phyloP scores from a whole-genome alignment of 2,329 filamentous ascomycete genomes.

The Colletotrichum orchidophilum region DNA sequence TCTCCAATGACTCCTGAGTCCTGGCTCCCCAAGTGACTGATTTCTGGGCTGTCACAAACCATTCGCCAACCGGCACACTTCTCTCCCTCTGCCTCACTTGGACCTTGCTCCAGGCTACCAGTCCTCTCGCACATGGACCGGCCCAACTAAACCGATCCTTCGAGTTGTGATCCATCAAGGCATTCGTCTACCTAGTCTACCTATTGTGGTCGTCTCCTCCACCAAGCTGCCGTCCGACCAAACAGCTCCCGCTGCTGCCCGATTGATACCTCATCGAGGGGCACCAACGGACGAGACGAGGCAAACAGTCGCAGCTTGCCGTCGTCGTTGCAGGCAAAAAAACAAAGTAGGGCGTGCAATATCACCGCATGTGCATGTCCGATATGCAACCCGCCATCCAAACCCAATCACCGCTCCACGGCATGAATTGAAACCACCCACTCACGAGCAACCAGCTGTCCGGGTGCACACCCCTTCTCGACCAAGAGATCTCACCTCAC shows the following conservation, averaged over 20 bases:
- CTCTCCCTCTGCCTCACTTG: background rate
- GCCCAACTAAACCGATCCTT: background rate
- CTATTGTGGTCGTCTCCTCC: background rate
- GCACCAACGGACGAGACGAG: background rate
- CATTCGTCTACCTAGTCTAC: background rate
- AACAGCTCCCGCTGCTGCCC: slow-evolving; percentile 32
- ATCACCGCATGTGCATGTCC: slow-evolving; percentile 32
- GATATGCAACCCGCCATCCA: slow-evolving; percentile 27
- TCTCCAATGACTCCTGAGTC: slow-evolving; percentile 17
- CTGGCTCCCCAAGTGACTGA: background rate
- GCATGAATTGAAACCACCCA: slow-evolving; percentile 31
- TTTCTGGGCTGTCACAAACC: background rate
- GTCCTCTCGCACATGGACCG: background rate
- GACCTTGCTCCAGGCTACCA: background rate
- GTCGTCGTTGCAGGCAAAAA: slow-evolving; percentile 3
- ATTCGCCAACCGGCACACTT: background rate
- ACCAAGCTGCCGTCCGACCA: slow-evolving; percentile 14
- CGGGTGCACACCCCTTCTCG: slow-evolving; percentile 16
- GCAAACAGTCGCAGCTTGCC: slow-evolving; percentile 15
- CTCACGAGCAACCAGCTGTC: slow-evolving; percentile 34
- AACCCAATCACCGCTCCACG: slow-evolving; percentile 31
- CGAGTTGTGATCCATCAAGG: background rate
- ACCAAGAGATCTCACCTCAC: too few relatives aligned
- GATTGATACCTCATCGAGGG: slow-evolving; percentile 32
- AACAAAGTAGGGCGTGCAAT: slow-evolving; percentile 28